These are phyloP conservation scores for Lentinula edodes DNA, from an alignment of 768 basidiomycete species.

Conservation along the genomic window DNA sequence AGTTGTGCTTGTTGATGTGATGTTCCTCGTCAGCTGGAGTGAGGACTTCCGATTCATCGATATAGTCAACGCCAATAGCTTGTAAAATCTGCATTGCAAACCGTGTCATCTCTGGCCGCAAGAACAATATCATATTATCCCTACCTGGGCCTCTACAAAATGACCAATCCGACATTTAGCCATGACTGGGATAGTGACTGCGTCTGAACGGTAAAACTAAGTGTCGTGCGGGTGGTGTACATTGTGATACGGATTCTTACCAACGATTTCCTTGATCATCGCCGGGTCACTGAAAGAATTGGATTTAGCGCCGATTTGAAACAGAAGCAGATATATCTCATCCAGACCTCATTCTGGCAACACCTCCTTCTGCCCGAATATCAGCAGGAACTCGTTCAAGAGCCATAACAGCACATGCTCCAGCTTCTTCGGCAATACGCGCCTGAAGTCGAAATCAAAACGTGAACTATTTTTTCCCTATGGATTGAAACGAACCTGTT, in stretches of 20 bases:
- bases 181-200: slow-evolving; percentile 97
- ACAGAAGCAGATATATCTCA: not conserved
- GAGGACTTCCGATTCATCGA: slow-evolving; percentile 91
- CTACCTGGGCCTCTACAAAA: slow-evolving; percentile 91
- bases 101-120: not conserved
- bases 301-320: slow-evolving; percentile 17
- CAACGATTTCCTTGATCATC: slow-evolving; percentile 96
- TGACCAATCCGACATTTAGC: slow-evolving; percentile 96
- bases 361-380: slow-evolving; percentile 87
- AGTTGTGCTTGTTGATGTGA: slow-evolving; percentile 95
- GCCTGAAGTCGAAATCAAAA: slow-evolving; percentile 43
- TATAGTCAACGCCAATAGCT: slow-evolving; percentile 92
- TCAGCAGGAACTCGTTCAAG: slow-evolving; percentile 94
- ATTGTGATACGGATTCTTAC: not conserved
- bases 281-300: slow-evolving; percentile 69
- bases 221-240: not conserved
- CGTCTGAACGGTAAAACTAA: slow-evolving; percentile 23
- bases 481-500: slow-evolving; percentile 33
- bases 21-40: slow-evolving; percentile 95
- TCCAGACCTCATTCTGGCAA: slow-evolving; percentile 84
- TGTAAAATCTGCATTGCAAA: slow-evolving; percentile 69
- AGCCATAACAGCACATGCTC: slow-evolving; percentile 98
- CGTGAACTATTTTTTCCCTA: not conserved
- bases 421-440: slow-evolving; percentile 94
- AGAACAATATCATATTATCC: not conserved